These are phyloP conservation scores for Falciphora oryzae DNA, from an alignment of 2,329 filamentous ascomycete genomes.

Conservation along the genomic window DNA sequence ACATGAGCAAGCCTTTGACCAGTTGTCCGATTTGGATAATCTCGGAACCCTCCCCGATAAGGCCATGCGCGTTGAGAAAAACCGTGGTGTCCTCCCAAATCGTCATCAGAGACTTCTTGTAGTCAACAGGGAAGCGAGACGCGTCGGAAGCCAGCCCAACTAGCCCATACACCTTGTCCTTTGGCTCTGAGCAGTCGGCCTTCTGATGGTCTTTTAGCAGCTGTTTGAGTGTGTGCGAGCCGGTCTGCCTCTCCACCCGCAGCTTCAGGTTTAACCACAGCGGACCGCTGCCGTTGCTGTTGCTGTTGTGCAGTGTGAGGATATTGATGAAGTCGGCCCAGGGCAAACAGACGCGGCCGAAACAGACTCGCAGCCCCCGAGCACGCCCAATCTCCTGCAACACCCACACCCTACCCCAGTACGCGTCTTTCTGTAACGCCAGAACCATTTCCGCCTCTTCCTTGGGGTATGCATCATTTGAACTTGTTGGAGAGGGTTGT, in stretches of 20 bases:
- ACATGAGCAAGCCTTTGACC: background rate
- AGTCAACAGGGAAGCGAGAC: constrained; percentile 22
- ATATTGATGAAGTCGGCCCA: constrained; percentile 1
- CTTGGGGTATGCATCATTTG: too few species aligned
- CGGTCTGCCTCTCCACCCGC: constrained; percentile 12
- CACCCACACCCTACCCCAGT: background rate
- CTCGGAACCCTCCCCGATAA: background rate
- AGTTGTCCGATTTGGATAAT: background rate
- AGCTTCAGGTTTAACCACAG: constrained; percentile 17
- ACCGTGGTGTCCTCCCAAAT: constrained; percentile 24
- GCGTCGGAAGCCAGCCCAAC: constrained; percentile 23
- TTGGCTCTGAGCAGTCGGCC: constrained; percentile 22
- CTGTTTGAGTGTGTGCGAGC: constrained; percentile 15
- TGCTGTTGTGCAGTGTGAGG: background rate
- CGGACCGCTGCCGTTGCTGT: constrained; percentile 9
- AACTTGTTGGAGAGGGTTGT: too few species aligned
- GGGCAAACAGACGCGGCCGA: background rate
- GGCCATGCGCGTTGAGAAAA: background rate
- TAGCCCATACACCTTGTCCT: constrained; percentile 26
- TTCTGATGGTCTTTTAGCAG: constrained; percentile 20
- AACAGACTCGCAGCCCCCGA: background rate
- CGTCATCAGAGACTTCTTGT: constrained; percentile 20
- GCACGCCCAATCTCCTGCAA: constrained; percentile 4
- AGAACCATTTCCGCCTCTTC: background rate
- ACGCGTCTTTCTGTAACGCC: background rate